phyloP scores from a whole-genome alignment of 2,329 filamentous ascomycete species.

The Colletotrichum sp. region DNA sequence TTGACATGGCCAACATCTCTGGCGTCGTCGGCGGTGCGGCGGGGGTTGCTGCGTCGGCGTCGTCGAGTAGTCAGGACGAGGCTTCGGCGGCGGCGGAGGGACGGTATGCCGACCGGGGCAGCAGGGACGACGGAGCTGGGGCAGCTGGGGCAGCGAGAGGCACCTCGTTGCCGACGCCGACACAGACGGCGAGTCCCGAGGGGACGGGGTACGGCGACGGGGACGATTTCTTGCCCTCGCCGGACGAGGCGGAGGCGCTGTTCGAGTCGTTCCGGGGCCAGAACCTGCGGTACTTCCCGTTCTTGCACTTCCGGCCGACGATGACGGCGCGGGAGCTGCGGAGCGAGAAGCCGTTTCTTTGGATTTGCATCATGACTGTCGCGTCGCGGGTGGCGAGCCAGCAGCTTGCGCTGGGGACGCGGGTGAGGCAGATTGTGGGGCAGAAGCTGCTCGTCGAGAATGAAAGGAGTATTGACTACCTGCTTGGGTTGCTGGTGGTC shows the following conservation, averaged over 20 bases:
- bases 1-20: background rate
- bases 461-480: slow-evolving; percentile 29
- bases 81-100: background rate
- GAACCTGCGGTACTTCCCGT: slow-evolving; percentile 33
- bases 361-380: slow-evolving; percentile 41
- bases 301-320: slow-evolving; percentile 25
- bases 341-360: slow-evolving; percentile 39
- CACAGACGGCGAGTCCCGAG: slow-evolving; percentile 7
- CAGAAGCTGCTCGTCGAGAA: slow-evolving; percentile 28
- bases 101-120: background rate
- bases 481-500: slow-evolving; percentile 31
- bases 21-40: background rate
- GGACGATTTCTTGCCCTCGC: slow-evolving; percentile 1
- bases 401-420: slow-evolving; percentile 27
- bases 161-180: slow-evolving; percentile 5
- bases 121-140: background rate
- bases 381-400: slow-evolving; percentile 24
- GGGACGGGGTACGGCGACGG: background rate
- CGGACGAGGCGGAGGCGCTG: slow-evolving; percentile 15
- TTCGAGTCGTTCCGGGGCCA: slow-evolving; percentile 25
- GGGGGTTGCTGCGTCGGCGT: background rate
- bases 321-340: slow-evolving; percentile 29
- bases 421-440: slow-evolving; percentile 29
- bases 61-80: background rate
- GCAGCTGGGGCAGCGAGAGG: background rate